Evolutionary conservation across 805 yeast genomes (phyloP), one percentile per base, ranked within the genome.

Genomic region (Candida sonorensis): DNA sequence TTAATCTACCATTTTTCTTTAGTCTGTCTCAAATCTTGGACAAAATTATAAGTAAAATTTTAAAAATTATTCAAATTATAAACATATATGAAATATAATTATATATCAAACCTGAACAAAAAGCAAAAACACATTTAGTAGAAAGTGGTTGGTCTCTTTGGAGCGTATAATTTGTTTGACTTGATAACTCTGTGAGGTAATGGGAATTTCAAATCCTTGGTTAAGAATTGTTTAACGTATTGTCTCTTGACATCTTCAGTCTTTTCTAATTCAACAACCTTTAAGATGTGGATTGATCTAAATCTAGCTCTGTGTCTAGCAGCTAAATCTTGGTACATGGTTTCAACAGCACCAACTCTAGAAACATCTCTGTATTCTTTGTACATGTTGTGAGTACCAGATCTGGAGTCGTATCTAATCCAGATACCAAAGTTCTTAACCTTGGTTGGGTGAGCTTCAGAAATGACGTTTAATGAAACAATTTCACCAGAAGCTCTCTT

Each of bases 371-470:
- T 87, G 92, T 86, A 85, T 78, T 92, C 99, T 81, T 92, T 92
- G 96, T 92, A 92, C 97, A 92, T 92, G 94, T 92, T 92, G 94
- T 92, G 98, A 63, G 95, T 88, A 77, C 99, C 99, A 55, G 98
- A 92, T 83, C 99, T 94, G 53, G 99, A 92, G 68, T 92, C 98
- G 84, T 92, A 92, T 79, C 98, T 88, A 69, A 92, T 83, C 99
- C 99, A 92, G 76, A 92, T 69, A 77, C 97, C 98, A 67, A 88
- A 92, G 85, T 88, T 92, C 88, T 92, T 92, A 64, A 92, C 97
- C 79, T 85, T 88, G 73, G 95, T 85, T 72, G 98, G 97, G 77
- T 77, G 84, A 66, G 87, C 73, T 77, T 92, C 99, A 64, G 81
- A 64, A 67, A 92, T 84, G 63, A 71, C 70, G 80, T 86, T 86